These are phyloP conservation scores for Talaromyces nanjingensis DNA, from an alignment of 495 filamentous ascomycete genomes.

Conservation along the genomic window DNA sequence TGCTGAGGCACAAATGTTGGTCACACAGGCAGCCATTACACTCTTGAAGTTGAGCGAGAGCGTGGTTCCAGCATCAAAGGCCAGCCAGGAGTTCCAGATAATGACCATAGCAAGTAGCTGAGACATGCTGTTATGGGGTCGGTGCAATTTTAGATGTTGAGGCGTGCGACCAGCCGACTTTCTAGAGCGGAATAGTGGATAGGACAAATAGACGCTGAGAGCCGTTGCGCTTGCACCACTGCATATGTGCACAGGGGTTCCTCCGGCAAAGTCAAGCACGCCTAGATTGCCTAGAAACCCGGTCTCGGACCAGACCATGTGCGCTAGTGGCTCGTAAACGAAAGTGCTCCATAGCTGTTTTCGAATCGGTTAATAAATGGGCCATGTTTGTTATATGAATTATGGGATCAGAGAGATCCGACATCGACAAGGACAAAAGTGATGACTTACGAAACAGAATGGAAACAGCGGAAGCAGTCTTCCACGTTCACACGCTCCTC, in stretches of 20 bases:
- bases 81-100: constrained; percentile 50
- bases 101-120: constrained; percentile 45
- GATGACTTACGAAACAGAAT: constrained; percentile 38
- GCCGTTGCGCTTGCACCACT: constrained; percentile 37
- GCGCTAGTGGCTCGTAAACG: constrained; percentile 36
- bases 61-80: constrained; percentile 48
- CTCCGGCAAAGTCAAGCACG: constrained; percentile 40
- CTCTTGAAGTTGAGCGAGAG: constrained; percentile 37
- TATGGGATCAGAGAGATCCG: background rate
- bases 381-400: background rate
- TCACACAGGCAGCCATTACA: constrained; percentile 41
- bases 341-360: constrained; percentile 38
- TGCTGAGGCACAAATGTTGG: constrained; percentile 40
- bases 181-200: constrained; percentile 33
- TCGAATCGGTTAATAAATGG: background rate
- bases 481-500: constrained; percentile 43
- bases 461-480: constrained; percentile 41
- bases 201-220: constrained; percentile 35
- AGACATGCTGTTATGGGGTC: constrained; percentile 39
- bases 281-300: constrained; percentile 31
- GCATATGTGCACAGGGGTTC: constrained; percentile 41
- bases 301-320: constrained; percentile 37
- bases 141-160: constrained; percentile 36
- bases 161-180: constrained; percentile 29
- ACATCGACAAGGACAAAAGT: background rate